Evolutionary conservation across 208 protist species (phyloP), one percentile per base, ranked within the genome.

Genomic region (Phytomonas sp.): DNA sequence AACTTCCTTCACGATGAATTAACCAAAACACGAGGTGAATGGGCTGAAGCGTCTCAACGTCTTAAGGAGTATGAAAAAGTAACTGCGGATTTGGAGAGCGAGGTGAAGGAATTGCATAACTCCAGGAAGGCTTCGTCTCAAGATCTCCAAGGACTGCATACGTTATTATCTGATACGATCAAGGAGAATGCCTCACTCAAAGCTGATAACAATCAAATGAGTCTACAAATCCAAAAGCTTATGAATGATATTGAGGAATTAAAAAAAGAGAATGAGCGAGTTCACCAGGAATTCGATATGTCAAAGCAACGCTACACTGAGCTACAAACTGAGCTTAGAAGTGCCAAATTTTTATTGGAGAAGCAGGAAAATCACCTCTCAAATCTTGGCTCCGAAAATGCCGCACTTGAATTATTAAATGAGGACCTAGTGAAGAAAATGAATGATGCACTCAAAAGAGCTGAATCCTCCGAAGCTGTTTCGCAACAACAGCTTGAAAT

Each of bases 401-500:
- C 30, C n/a, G 65, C 32, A 20, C 61, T 65, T 65, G 32, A 65
- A 32, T 40, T 34, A 26, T 34, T 26, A 40, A 65, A 43, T 40
- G 15, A 43, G 0, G 32, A 46, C 33, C 17, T 68, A 34, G 0
- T 23, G 1, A 32, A 37, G n/a, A 23, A 11, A 13, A 11, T 73
- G 17, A 37, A 61, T 26, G 62, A 67, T 9, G 34, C 62, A 17
- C 46, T 56, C 20, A 56, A 26, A 17, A 56, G 46, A 17, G 46
- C 20, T 56, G 46, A 56, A 56, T 56, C 46, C 23, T 26, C 67
- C 4, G 64, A 82, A 46, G 34, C 43, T 32, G 46, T 72, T 31
- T 68, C 75, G 11, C 64, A 73, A 26, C 74, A 84, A 34, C 83
- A 88, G 53, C 59, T 84, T 17, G 56, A 79, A 29, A 73, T 78